Base-by-base conservation (phyloP, 306 rosid species). In the Vigna trinervia region DNA sequence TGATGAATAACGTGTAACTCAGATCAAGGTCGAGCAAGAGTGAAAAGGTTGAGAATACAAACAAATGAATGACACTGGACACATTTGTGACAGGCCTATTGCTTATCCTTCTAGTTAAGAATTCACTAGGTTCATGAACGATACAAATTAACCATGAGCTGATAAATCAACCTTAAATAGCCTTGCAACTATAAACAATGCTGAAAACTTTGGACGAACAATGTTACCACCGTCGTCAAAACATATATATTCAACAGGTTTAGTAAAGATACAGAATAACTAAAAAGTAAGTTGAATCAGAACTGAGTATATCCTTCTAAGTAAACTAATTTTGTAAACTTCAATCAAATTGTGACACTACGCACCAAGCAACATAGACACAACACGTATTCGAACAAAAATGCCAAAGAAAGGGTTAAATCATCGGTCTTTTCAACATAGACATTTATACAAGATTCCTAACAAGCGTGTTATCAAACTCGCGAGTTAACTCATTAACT, bases 101-200 rank as follows among this genome's bases (percentile, higher is more conserved):
- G 14, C 39, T 12, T 48, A 51, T 41, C 15, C 12, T 26, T 1
- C 6, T 36, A 26, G 52, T 54, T 52, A 54, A 53, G 9, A 36
- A 73, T 51, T 54, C 48, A 65, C 65, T 46, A 61, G 63, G 52
- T 14, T 57, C 12, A 46, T 36, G 26, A 57, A 34, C 23, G 71
- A 81, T 34, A 8, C 28, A 8, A 48, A 71, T 54, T 10, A 70
- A 57, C 53, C 56, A 79, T 26, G 30, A 64, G 20, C 11, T 69
- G 38, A 75, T 63, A 56, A 45, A 9, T 75, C 61, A 60, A 65
- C 62, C 51, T 30, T 61, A 47, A 22, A 62, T 45, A 60, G 74
- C 12, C 57, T 45, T 26, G 47, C 15, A 39, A 59, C 13, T 28
- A 75, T 23, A 46, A 60, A 51, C 36, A 34, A 22, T 5, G 45